phyloP scores from a whole-genome alignment of 768 basidiomycete species.

The Daedaleopsis nitida region DNA sequence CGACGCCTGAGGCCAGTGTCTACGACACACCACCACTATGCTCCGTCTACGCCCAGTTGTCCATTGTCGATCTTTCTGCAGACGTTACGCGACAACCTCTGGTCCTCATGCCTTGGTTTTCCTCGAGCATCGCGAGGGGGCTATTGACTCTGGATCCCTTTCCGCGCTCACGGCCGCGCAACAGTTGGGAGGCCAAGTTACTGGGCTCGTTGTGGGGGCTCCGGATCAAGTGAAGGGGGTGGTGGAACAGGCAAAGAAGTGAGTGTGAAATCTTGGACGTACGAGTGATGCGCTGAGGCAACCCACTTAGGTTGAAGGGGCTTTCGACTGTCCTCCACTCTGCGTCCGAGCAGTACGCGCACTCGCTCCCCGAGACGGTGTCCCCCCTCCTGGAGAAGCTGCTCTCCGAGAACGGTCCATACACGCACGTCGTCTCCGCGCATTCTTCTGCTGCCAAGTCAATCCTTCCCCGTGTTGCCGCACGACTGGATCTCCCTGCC shows the following conservation, averaged over 20 bases:
- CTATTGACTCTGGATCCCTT: slow-evolving; percentile 81
- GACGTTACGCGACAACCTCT: slow-evolving; percentile 60
- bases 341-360: slow-evolving; percentile 65
- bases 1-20: neutral
- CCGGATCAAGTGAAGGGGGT: slow-evolving; percentile 65
- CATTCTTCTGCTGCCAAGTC: slow-evolving; percentile 94
- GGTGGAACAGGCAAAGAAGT: slow-evolving; percentile 83
- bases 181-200: slow-evolving; percentile 83
- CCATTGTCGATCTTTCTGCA: slow-evolving; percentile 17
- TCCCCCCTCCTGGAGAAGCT: slow-evolving; percentile 83
- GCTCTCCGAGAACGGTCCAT: slow-evolving; percentile 61
- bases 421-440: slow-evolving; percentile 90
- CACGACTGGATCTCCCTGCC: slow-evolving; percentile 84
- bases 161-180: slow-evolving; percentile 92
- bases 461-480: slow-evolving; percentile 90
- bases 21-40: slow-evolving; percentile 1
- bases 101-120: slow-evolving; percentile 83
- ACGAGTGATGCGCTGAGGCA: neutral
- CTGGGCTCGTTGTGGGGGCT: slow-evolving; percentile 73
- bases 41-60: slow-evolving; percentile 16
- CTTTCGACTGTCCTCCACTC: slow-evolving; percentile 70
- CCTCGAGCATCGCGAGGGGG: slow-evolving; percentile 82
- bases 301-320: slow-evolving; percentile 58
- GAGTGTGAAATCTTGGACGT: slow-evolving; percentile 23
- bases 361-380: slow-evolving; percentile 73